Evolutionary conservation across 306 rosid genomes (phyloP), one percentile per base, ranked within the genome.

Genomic region (Acmispon strigosus): DNA sequence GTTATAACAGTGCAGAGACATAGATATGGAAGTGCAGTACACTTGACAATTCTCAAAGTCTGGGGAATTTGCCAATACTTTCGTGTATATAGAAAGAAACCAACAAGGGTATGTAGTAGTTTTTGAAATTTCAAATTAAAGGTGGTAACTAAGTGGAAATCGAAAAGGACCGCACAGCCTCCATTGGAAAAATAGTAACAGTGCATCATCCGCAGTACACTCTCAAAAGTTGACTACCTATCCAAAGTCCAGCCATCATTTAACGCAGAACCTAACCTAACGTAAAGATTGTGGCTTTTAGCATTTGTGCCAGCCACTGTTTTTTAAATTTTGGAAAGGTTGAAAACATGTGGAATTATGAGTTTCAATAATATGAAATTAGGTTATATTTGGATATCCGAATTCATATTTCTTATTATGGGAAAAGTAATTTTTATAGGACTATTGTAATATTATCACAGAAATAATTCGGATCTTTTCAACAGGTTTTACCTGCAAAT

Each of bases 51-150:
- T 69, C 37, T 74, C 57, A 53, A 58, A 57, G 59, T 78, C 19
- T 59, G 52, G 68, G 69, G 64, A 75, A 19, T 57, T 80, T 57
- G 37, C 24, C 57, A 41, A 27, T 6, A 45, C 8, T 27, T 32
- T 32, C 8, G 11, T 45, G 10, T 11, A 47, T 74, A 53, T 47
- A 41, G 32, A 13, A 74, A 54, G 10, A 29, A 14, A n/a, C 14
- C 72, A 36, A 20, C 29, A 10, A 4, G 42, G 54, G 27, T 18
- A 34, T 44, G 44, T 37, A 10, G 36, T 37, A 10, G 37, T 51
- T 71, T 83, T 83, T 70, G 76, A 84, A 73, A 16, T 87, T 90
- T 84, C 24, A 84, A 90, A 90, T 86, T 90, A 90, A 90, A 90
- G 96, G 71, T 73, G 1, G 37, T 5, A 44, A 65, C 76, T 78